Conservation (phyloP, 2,329 filamentous ascomycete genomes). For the Microcyclosporella mali region DNA sequence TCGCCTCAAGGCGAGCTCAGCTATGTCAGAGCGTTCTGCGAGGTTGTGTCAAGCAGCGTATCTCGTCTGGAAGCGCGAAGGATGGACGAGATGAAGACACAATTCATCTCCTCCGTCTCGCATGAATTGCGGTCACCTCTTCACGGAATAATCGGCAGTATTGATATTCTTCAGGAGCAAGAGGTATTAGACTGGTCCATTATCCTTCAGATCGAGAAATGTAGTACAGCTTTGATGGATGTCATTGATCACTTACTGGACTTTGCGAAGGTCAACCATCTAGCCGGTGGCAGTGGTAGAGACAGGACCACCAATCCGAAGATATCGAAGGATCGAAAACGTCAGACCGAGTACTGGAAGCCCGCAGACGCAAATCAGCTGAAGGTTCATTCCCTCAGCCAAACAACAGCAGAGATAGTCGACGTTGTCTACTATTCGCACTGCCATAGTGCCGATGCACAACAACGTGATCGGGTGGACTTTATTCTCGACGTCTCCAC, state of each 20-base stretch:
- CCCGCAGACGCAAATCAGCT: conserved; percentile 20
- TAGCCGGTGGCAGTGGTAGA: conserved; percentile 10
- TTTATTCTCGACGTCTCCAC: conserved; percentile 40
- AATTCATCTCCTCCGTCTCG: conserved; percentile 48
- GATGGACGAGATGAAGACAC: conserved; percentile 45
- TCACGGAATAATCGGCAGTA: conserved; percentile 45
- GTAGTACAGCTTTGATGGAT: conserved; percentile 45
- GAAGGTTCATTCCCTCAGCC: conserved; percentile 36
- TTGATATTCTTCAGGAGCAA: conserved; percentile 46
- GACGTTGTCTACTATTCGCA: conserved; percentile 44
- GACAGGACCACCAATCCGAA: conserved; percentile 5
- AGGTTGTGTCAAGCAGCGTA: conserved; percentile 39
- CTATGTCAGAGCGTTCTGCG: conserved; percentile 37
- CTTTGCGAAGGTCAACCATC: conserved; percentile 41
- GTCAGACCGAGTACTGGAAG: conserved; percentile 13
- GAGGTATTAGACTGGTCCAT: conserved; percentile 37
- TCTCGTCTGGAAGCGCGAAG: conserved; percentile 35
- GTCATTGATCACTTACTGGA: conserved; percentile 43
- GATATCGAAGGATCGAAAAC: conserved; percentile 6
- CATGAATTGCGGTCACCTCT: conserved; percentile 47
- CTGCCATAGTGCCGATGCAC: conserved; percentile 21
- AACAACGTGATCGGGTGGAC: conserved; percentile 35
- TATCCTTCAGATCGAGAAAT: conserved; percentile 45
- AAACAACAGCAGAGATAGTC: conserved; percentile 48
- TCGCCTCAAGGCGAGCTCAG: conserved; percentile 36